Evolutionary conservation across 179 eudicot genomes (phyloP), one percentile per base, ranked within the genome.

Genomic region (Drosera spatulata): DNA sequence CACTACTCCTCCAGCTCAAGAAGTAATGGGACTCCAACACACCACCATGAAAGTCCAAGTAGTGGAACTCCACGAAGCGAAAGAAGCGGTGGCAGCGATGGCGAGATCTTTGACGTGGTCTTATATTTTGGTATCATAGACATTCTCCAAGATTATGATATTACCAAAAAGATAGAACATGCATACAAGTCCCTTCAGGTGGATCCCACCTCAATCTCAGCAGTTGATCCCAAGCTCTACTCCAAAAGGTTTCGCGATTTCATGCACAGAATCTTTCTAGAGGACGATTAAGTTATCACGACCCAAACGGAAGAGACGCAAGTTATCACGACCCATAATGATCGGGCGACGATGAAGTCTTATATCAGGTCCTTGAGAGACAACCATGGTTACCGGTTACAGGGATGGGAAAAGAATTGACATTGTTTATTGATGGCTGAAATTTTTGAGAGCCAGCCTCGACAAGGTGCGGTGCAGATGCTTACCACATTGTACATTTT

Each of bases 101-200:
- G 84, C 55, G 88, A 91, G 66, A 59, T 67, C 4, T 82, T 71
- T 41, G 95, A 91, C 13, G 90, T 88, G 5, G 81, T 91, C 64
- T 81, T 91, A 56, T 91, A 91, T 68, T 91, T 91, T 61, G 98
- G 98, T 39, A 91, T 91, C 66, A 91, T 91, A 56, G 96, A 91
- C 77, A 91, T 91, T 54, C 80, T 91, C 68, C 98, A 91, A 76
- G 98, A 91, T 66, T 88, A 91, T 48, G 95, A 91, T 54, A 86
- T 91, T 55, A 91, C 80, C 82, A 91, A 91, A 82, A 91, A 79
- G 71, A 74, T 91, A 33, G 98, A 91, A 67, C 96, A 86, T 75
- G 96, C 96, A 22, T 88, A 88, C 87, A 91, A 91, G 77, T 91
- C 98, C 62, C 78, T 84, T 52, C 96, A 88, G 68, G 96, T 59